Base-by-base conservation (phyloP, 148 eudicot species). In the Dianthus caryophyllus region DNA sequence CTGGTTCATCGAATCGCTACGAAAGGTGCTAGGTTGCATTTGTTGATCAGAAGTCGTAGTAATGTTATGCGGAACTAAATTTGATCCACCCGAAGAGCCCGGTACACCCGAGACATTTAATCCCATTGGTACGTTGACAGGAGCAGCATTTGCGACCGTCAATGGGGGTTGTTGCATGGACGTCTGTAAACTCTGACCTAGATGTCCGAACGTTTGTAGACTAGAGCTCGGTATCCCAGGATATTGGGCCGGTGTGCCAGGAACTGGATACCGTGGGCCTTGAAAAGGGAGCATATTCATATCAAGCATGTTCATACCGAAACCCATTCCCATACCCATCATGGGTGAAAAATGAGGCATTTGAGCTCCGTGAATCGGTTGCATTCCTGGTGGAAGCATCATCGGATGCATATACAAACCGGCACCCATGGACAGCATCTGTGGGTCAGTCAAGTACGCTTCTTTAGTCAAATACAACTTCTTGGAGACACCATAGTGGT, bases 341-440 rank as follows among this genome's bases (percentile, higher is more conserved):
- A 91, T 82, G 9, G 92, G 83, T 43, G 92, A 69, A 71, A 80
- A 94, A 74, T 78, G 91, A 25, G 85, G 78, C 85, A 89, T 73
- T 55, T 87, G 98, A 48, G 89, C 78, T 25, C 90, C 80, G 29
- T 78, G 96, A 62, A 87, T 44, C 47, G 84, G 87, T 68, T 84
- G 92, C 88, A 88, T 74, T 78, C 91, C 92, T 11, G 85, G 44
- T 6, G 97, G 88, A 47, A 84, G 70, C 93, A 90, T 86, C 99
- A 95, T 88, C 50, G 83, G 93, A 26, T 87, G 96, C 89, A 90
- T 88, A 66, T 86, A 95, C 68, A 95, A 13, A 63, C 99, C 99
- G 56, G 88, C 77, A 61, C 97, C 99, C 97, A 90, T 88, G 14
- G 97, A 86, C 84, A 90, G 79, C 22, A 95, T 84, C 99, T 90